Base-by-base conservation (phyloP, 1,284 basidiomycete genomes). In the Apiotrichum sp. region DNA sequence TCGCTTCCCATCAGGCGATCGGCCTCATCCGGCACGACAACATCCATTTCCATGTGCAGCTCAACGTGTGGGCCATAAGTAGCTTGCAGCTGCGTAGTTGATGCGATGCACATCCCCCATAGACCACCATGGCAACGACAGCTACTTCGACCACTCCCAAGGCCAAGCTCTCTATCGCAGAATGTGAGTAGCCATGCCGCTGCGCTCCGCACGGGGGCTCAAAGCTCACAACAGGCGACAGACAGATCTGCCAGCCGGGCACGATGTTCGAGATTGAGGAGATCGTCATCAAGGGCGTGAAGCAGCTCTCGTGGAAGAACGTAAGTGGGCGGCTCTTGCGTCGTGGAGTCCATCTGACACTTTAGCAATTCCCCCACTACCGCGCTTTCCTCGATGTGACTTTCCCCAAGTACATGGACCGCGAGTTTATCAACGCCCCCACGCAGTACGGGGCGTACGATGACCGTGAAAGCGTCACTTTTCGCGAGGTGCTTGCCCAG, bases 241-340 rank as follows among this genome's bases (percentile, higher is more conserved):
- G 50, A 22, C 63, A 70, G 39, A 55, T 74, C 35, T 70, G 68
- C 29, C 56, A 66, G 22, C 64, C 64, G 6, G 71, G 71, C 6
- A 58, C 63, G 14, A 56, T 63, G 10, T 58, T 71, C 47, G 72
- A 72, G 64, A 64, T 70, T 50, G 68, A 71, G 54, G 57, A 62
- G 45, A 46, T 60, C 8, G 38, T 55, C 1, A 53, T 72, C 8
- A 36, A 65, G 32, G 72, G 70, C n/a, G 50, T 45, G 39, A 36
- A 55, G 63, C n/a, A 53, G 16, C 57, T 64, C n/a, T 55, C 61
- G 11, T 74, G 71, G 71, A 74, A 74, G 62, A 59, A 69, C 58
- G 72, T 72, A 32, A 51, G 68, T 61, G 22, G 36, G 36, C 36
- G 14, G 8, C 36, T 14, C 3, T 9, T 2, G 36, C 36, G 3